Evolutionary conservation across 192 early-diverging fungal genomes (phyloP).

Genomic region (Martensiomyces pterosporus): DNA sequence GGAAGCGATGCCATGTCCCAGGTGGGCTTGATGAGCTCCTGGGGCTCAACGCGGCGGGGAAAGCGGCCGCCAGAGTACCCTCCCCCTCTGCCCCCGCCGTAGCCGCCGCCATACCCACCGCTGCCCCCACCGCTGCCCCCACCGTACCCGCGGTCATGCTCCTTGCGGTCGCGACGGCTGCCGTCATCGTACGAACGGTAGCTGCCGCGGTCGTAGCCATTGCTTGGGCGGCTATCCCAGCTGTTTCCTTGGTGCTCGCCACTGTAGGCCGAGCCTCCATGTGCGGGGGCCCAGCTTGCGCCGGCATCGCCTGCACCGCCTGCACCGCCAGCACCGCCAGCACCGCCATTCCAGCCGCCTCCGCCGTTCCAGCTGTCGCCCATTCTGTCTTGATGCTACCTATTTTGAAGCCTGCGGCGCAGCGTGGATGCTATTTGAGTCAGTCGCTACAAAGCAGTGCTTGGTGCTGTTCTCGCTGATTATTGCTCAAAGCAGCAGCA

Average conservation of each 20-base stretch:
- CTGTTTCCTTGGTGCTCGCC: not conserved
- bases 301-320: no score
- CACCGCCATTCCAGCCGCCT: not conserved
- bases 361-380: conserved; percentile 20
- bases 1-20: conserved; percentile 69
- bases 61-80: conserved; percentile 21
- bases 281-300: no score
- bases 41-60: conserved; percentile 27
- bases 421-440: no score
- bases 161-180: conserved; percentile 62
- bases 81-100: conserved; percentile 9
- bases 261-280: not conserved
- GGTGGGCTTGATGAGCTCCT: conserved; percentile 51
- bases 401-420: no score
- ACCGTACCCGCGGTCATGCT: conserved; percentile 35
- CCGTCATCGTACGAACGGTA: conserved; percentile 61
- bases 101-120: conserved; percentile 5
- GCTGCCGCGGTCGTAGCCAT: conserved; percentile 49
- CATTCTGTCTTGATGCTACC: no score
- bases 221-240: conserved; percentile 2
- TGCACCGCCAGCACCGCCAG: conserved; percentile 2
- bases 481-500: no score
- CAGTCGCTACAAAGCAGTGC: no score
- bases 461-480: no score
- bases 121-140: conserved; percentile 15